Percentiles rank a stretch among this genome's conserved stretches.
Conservation (phyloP, 225 moss, liverwort and hornwort genomes). For the Polytrichum commune region DNA sequence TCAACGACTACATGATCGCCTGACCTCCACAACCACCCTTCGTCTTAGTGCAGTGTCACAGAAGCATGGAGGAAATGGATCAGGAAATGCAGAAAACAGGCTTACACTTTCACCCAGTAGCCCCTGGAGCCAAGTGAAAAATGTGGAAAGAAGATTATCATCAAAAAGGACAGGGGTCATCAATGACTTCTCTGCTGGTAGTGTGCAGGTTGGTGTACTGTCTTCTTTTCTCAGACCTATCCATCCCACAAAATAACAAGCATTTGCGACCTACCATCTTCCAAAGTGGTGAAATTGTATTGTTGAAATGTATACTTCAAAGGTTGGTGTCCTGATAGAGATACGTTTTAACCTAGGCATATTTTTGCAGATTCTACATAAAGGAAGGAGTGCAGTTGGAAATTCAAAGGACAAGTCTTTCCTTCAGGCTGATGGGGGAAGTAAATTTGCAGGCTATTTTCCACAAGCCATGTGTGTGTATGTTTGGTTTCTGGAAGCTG, state of each 20-base stretch:
- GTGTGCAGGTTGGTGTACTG: constrained; percentile 35
- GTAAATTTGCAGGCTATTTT: constrained; percentile 62
- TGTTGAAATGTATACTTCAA: neutral
- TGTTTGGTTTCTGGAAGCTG: constrained; percentile 73
- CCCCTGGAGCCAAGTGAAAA: constrained; percentile 76
- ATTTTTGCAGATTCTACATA: constrained; percentile 40
- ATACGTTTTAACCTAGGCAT: neutral
- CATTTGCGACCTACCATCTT: neutral
- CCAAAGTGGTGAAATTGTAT: neutral
- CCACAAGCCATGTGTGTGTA: constrained; percentile 58
- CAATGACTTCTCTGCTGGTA: constrained; percentile 24
- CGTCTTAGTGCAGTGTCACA: constrained; percentile 38
- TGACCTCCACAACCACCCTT: constrained; percentile 51
- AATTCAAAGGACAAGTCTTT: constrained; percentile 34
- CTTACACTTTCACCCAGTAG: constrained; percentile 66
- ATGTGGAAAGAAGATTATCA: constrained; percentile 34
- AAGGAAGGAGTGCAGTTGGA: constrained; percentile 43
- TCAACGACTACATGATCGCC: constrained; percentile 64
- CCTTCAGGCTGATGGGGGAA: constrained; percentile 31
- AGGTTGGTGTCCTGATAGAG: neutral
- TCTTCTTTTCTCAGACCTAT: neutral
- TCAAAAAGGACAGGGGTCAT: constrained; percentile 28
- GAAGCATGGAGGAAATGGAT: constrained; percentile 40
- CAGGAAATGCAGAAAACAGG: constrained; percentile 48
- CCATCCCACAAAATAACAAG: neutral